Base-by-base conservation (phyloP, 495 filamentous ascomycete species). In the Penicillium odoratum region DNA sequence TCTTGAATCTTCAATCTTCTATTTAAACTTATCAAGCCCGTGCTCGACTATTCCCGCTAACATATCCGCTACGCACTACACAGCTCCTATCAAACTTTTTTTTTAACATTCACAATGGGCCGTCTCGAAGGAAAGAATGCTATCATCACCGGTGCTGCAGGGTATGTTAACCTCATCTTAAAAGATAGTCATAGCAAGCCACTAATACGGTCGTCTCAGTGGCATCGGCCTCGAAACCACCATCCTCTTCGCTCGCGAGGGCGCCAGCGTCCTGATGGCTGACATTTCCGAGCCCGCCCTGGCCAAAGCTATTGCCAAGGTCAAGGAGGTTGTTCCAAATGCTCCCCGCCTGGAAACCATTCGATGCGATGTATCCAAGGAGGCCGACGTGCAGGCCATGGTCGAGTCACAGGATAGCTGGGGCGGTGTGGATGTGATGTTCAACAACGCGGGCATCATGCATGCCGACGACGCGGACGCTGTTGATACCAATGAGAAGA, bases 391-490 rank as follows among this genome's bases (percentile, higher is more conserved):
- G 18, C 71, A 88, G 59, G 82, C 86, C 34, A 77, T 84, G 57
- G 83, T 96, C 15, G 83, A 85, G 54, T 69, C 78, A 2, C 70
- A 91, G 45, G 93, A 97, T 65, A 53, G 75, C 43, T 96, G 91
- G 91, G 93, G 93, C 62, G 94, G 94, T 11, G 76, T 91, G 0
- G 94, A 98, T 70, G 81, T 97, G 63, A 89, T 98, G 57, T 98
- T 97, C 85, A 98, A 98, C 83, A 98, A 98, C 70, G 94, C 94
- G 0, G 94, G 94, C 15, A 98, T 98, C 70, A 97, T 98, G 94
- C 92, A 97, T 73, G 83, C 81, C 16, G 80, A 88, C 53, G 94
- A 98, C 69, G 88, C 83, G 59, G 92, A 97, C 71, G 90, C 93
- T 29, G 75, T 94, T 59, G 78, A 85, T 53, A 97, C 92, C 1